Percentiles rank a stretch among this genome's conserved stretches.
Conservation (phyloP, 2,329 filamentous ascomycete species). For the Botrytis pseudocinerea region DNA sequence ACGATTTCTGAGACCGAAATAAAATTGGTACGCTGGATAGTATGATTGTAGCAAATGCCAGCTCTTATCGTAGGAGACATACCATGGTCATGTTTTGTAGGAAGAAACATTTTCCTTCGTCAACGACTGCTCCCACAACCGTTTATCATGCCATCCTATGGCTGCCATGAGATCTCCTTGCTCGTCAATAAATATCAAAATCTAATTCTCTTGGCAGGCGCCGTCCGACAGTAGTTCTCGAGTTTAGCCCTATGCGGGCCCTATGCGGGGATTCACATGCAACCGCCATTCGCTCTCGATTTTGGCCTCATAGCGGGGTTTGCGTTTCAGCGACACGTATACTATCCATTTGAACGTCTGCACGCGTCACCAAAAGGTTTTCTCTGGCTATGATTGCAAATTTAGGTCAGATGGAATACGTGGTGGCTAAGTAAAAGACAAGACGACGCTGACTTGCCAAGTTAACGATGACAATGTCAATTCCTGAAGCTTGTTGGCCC, state of each 20-base stretch:
- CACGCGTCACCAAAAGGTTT: not conserved
- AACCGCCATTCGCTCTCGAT: not conserved
- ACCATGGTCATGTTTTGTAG: not conserved
- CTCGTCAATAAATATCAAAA: not conserved
- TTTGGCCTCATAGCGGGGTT: not conserved
- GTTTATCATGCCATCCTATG: not conserved
- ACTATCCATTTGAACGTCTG: not conserved
- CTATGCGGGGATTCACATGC: not conserved
- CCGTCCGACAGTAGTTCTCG: not conserved
- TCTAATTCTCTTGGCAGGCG: not conserved
- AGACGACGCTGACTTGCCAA: not conserved
- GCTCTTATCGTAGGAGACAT: not conserved
- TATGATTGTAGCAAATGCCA: not conserved
- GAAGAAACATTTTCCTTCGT: not conserved
- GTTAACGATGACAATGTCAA: not conserved
- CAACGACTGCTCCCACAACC: not conserved
- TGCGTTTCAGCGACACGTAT: not conserved
- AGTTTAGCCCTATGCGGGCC: not conserved
- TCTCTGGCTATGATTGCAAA: not conserved
- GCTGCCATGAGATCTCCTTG: not conserved
- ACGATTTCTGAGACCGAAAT: not conserved
- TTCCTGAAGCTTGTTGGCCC: not conserved
- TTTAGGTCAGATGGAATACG: not conserved
- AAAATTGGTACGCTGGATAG: not conserved
- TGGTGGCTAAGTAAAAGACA: slow-evolving; percentile 7